Evolutionary conservation across 164 flowering plant genomes (phyloP), one percentile per base, ranked within the genome.

Genomic region (Nymphaea thermarum): DNA sequence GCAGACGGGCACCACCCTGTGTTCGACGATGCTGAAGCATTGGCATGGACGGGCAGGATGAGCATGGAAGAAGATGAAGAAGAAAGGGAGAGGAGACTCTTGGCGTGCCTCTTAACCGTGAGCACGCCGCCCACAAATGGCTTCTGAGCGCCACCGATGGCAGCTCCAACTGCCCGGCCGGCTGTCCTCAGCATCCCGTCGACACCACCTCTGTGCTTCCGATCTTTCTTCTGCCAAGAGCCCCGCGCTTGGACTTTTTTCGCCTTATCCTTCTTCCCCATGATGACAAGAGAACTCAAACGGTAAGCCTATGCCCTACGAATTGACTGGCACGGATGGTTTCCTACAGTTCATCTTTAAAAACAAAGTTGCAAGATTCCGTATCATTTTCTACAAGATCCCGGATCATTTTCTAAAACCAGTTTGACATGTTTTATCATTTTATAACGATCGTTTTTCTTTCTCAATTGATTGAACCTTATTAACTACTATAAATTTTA

Each of bases 121-220:
- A 47, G 12, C 7, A 47, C 55, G 12, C 55, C 12, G 55, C 55
- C 55, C 55, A 12, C 55, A 2, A 4, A 44, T 12, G 80, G 64
- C 36, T 78, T 82, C 51, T 73, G 80, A 10, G 72, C 68, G 18
- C 74, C 81, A 18, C 82, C 76, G 8, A 75, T 74, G 3, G 78
- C 78, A 0, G 77, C 76, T n/a, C 83, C 74, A 1, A 79, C 80
- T 3, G 77, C 74, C 44, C 86, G 77, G 2, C 87, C 81, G 5
- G 81, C 83, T 14, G 76, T 67, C 68, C 86, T 78, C 10, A 83
- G 44, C 76, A 83, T 71, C 66, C 82, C 78, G 42, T 81, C 83
- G 5, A 82, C 80, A 11, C 79, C 70, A 5, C 75, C 66, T 2
- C 70, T 61, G 16, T 80, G 7, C 10, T 10, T 45, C 53, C 36